phyloP scores from a whole-genome alignment of 306 rosid species.

The Citrullus mucosospermus region DNA sequence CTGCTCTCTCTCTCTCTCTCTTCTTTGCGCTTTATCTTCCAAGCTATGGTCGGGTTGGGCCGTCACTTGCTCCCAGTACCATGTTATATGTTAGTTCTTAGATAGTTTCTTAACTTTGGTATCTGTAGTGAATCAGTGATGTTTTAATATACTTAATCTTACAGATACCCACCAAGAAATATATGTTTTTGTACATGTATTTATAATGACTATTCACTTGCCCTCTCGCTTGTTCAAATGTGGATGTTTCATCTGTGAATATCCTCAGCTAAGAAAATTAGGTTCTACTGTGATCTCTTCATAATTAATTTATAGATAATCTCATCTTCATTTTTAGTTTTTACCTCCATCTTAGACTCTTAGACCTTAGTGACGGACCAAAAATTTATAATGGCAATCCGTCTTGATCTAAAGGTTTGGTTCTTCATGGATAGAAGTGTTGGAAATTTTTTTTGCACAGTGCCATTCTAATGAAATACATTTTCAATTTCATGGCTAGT shows the following conservation, averaged over 20 bases:
- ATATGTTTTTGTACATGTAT: background rate
- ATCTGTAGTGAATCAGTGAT: background rate
- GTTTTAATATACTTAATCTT: background rate
- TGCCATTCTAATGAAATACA: background rate
- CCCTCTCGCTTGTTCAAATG: background rate
- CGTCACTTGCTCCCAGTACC: background rate
- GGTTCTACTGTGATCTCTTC: background rate
- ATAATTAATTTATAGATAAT: background rate
- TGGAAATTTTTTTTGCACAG: background rate
- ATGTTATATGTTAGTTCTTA: background rate
- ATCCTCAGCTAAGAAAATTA: background rate
- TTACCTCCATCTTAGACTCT: background rate
- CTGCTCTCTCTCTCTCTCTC: background rate
- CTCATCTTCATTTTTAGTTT: background rate
- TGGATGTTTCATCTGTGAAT: background rate
- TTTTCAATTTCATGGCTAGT: background rate
- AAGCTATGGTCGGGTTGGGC: background rate
- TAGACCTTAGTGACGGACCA: too few species aligned
- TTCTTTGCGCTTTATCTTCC: too few species aligned
- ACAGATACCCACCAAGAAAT: background rate
- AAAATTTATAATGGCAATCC: background rate
- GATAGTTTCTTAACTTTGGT: background rate
- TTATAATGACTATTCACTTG: background rate
- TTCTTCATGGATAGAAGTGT: background rate
- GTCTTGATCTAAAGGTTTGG: background rate